phyloP scores from a whole-genome alignment of 2,329 filamentous ascomycete species.

The Cyphellophora europaea region DNA sequence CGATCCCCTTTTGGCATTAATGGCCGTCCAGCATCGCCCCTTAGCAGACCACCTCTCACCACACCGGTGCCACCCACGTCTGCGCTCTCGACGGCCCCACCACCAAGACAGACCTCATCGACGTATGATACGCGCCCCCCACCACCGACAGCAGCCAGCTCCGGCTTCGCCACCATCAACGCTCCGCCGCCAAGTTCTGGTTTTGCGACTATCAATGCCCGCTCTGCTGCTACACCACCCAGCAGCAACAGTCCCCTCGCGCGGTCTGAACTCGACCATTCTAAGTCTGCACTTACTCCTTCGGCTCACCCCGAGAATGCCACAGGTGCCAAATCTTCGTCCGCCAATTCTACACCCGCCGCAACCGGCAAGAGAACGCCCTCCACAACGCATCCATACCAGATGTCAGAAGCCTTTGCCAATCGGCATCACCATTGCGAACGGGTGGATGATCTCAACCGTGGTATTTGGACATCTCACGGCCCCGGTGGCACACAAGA shows the following conservation, averaged over 20 bases:
- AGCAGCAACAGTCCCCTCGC: background rate
- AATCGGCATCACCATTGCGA: conserved; percentile 21
- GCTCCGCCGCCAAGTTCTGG: conserved; percentile 12
- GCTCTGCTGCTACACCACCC: conserved; percentile 9
- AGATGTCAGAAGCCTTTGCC: conserved; percentile 20
- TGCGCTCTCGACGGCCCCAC: conserved; percentile 5
- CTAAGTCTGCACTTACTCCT: too few relatives aligned
- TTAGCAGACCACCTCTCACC: conserved; percentile 5
- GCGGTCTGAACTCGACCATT: too few relatives aligned
- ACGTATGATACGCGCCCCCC: conserved; percentile 15
- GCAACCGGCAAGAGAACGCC: conserved; percentile 15
- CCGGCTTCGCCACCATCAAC: conserved; percentile 19
- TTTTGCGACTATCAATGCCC: conserved; percentile 17
- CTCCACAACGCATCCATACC: conserved; percentile 20
- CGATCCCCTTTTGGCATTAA: conserved; percentile 6
- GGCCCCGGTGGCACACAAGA: conserved; percentile 16
- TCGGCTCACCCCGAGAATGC: too few relatives aligned
- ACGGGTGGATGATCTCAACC: conserved; percentile 16
- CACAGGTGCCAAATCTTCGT: too few relatives aligned
- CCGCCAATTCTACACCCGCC: conserved; percentile 5
- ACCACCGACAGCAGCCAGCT: conserved; percentile 11
- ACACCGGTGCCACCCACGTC: conserved; percentile 8
- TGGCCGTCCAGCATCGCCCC: conserved; percentile 10
- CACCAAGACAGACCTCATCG: conserved; percentile 12
- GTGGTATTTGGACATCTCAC: conserved; percentile 20